Evolutionary conservation across 768 basidiomycete species (phyloP), one percentile per base, ranked within the genome.

Genomic region (Astraeus odoratus): DNA sequence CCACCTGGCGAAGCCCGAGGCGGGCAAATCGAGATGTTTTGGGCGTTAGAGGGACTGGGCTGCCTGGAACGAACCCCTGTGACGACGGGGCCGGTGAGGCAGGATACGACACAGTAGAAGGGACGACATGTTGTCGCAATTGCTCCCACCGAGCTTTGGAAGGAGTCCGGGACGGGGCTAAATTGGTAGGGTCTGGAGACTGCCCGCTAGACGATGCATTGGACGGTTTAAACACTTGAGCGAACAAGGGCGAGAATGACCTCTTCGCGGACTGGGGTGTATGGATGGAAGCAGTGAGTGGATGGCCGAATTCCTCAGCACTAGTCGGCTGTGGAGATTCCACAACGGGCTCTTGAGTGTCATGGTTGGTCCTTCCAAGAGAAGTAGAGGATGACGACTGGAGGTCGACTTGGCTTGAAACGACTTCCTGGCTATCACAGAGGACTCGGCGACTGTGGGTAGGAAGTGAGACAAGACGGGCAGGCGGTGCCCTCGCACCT

Each of bases 1-100:
- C 82, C 10, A 83, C 76, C 19, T 85, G 80, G 38, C 71, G 71
- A 51, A 83, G 78, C 1, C 76, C 80, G 10, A 81, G 59, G 37
- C 70, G 59, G 10, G 64, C 70, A 24, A 81, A 57, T 12, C 75
- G 67, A 26, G 75, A 77, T 4, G 68, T 69, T 51, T 77, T 80
- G 8, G 76, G 73, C 0, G 76, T 66, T 41, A 64, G 67, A 5
- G 52, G 50, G n/a, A 53, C 43, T 5, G 61, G 43, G 20, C 53
- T 47, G 47, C 30, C 51, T 53, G 8, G 39, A 13, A 26, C 27
- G 12, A 25, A 3, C 22, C 39, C 20, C 9, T 39, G 29, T 26
- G 42, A 40, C 23, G 51, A 49, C 22, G 25, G 46, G 23, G 61
- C 50, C 35, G 45, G 59, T 27, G 58, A 56, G 4, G 50, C 52